phyloP scores from a whole-genome alignment of 495 filamentous ascomycete species.

The Talaromyces trachyspermus region DNA sequence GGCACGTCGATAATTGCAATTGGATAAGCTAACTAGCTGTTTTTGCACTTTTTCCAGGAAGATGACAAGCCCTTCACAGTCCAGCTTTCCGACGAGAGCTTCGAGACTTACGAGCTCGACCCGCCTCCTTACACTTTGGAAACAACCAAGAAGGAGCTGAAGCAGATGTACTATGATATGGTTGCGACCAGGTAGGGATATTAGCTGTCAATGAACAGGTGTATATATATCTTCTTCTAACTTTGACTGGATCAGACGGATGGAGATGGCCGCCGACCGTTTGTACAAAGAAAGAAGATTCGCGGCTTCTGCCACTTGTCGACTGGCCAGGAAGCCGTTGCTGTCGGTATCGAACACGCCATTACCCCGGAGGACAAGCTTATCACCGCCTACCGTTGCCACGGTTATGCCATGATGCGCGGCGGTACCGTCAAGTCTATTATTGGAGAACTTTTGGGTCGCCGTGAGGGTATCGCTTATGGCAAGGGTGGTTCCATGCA shows the following conservation, averaged over 20 bases:
- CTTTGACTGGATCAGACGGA: slow-evolving; percentile 54
- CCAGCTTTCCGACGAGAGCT: slow-evolving; percentile 90
- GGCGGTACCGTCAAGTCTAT: slow-evolving; percentile 86
- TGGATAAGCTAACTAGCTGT: slow-evolving; percentile 22
- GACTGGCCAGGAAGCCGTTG: slow-evolving; percentile 94
- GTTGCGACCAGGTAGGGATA: slow-evolving; percentile 87
- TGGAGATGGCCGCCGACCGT: slow-evolving; percentile 98
- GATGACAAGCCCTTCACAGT: slow-evolving; percentile 93
- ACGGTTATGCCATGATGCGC: slow-evolving; percentile 96
- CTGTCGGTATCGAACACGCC: slow-evolving; percentile 93
- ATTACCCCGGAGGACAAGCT: slow-evolving; percentile 85
- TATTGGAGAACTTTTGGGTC: slow-evolving; percentile 92
- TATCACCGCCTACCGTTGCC: slow-evolving; percentile 97
- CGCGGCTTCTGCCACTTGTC: slow-evolving; percentile 99
- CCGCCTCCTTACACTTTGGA: slow-evolving; percentile 84
- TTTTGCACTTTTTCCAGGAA: too few species aligned
- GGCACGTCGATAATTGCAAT: not conserved
- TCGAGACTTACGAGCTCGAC: slow-evolving; percentile 98
- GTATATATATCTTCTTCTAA: too few species aligned
- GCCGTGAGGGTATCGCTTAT: slow-evolving; percentile 92
- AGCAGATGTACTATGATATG: slow-evolving; percentile 99
- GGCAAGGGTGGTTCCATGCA: slow-evolving; percentile 99
- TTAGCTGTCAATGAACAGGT: too few species aligned
- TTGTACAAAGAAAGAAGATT: slow-evolving; percentile 99
- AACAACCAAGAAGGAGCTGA: slow-evolving; percentile 93